Evolutionary conservation across 495 filamentous ascomycete genomes (phyloP).

Genomic region (Rostrohypoxylon terebratum): DNA sequence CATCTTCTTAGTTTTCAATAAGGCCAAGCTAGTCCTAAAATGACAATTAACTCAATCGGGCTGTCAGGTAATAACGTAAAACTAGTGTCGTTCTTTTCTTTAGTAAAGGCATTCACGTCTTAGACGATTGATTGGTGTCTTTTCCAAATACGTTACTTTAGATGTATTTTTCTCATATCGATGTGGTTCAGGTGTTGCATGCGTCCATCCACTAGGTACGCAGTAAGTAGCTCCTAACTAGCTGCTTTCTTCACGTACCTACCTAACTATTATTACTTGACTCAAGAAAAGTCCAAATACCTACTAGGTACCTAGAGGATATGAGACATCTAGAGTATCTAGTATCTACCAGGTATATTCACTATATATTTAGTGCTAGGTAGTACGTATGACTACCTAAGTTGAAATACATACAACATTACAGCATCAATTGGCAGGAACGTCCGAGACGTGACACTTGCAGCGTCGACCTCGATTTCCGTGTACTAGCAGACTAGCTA

Average conservation of each 20-base stretch:
- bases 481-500: too few species aligned
- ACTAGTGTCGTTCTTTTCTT: conserved; percentile 32
- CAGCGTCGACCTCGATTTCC: not conserved
- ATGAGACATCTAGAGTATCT: not conserved
- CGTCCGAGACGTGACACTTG: not conserved
- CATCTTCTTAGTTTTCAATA: conserved; percentile 18
- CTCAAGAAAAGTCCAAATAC: conserved; percentile 24
- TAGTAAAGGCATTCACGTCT: not conserved
- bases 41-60: conserved; percentile 2
- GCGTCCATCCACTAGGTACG: conserved; percentile 16
- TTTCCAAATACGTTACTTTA: not conserved
- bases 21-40: conserved; percentile 21
- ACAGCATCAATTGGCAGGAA: not conserved
- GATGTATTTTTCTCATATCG: not conserved
- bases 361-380: not conserved
- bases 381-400: not conserved
- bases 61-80: too few species aligned
- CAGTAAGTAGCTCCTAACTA: not conserved
- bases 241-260: not conserved
- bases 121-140: conserved; percentile 3
- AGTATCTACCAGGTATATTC: not conserved
- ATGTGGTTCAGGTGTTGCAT: conserved; percentile 22
- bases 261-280: conserved; percentile 20
- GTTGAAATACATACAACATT: not conserved
- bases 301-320: too few species aligned